Evolutionary conservation across 176 grass and related monocot genomes (phyloP).

Genomic region (Miscanthus lutarioriparius): DNA sequence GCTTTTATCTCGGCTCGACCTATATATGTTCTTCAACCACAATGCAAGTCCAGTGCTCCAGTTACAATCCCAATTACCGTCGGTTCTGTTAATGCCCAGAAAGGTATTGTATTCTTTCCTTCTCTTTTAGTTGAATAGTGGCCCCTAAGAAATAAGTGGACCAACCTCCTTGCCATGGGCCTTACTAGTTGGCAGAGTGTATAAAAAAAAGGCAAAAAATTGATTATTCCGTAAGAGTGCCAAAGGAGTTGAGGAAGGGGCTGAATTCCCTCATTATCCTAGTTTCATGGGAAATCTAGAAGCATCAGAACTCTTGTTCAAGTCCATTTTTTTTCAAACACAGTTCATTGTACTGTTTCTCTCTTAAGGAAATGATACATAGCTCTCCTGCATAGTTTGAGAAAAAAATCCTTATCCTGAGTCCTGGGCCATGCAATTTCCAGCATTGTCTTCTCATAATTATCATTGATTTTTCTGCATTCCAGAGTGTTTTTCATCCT

Average conservation of each 20-base stretch:
- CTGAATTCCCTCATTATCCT: neutral
- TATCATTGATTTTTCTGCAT: constrained; percentile 30
- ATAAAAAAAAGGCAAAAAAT: neutral
- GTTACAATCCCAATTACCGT: constrained; percentile 20
- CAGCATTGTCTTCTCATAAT: neutral
- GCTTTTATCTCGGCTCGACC: constrained; percentile 38
- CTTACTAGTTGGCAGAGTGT: neutral
- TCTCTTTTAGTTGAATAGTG: neutral
- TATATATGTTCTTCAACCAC: constrained; percentile 50
- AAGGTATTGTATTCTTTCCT: constrained; percentile 46
- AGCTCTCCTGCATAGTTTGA: neutral
- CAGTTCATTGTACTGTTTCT: neutral
- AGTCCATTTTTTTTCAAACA: neutral
- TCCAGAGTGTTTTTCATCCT: neutral
- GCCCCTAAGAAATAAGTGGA: neutral
- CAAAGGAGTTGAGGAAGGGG: neutral
- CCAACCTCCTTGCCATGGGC: neutral
- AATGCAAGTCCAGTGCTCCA: constrained; percentile 42
- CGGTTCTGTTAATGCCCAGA: constrained; percentile 37
- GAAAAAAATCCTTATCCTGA: neutral
- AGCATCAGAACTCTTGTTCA: neutral
- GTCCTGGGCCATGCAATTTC: neutral
- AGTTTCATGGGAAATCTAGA: neutral
- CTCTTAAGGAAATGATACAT: neutral
- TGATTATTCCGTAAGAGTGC: neutral